phyloP scores from a whole-genome alignment of 257 asterid species.

The Solanum sitiens region DNA sequence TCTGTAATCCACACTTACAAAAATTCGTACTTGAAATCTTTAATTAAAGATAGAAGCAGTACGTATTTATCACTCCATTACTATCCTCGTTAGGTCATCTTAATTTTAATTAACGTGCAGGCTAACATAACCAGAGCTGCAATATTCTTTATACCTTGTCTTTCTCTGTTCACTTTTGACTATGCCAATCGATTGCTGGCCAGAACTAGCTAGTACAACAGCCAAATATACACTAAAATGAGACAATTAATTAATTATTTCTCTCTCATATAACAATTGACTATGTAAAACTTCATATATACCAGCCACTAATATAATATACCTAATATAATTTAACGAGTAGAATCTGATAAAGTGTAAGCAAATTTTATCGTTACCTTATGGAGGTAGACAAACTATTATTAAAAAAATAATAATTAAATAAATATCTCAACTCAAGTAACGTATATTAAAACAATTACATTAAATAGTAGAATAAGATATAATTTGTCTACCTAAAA shows the following conservation, averaged over 20 bases:
- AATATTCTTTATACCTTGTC: neutral
- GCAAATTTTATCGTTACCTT: rapidly evolving
- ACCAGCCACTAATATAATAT: neutral
- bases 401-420: rapidly evolving
- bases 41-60: too few species aligned
- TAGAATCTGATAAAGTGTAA: neutral
- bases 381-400: rapidly evolving
- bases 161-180: neutral
- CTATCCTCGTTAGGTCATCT: neutral
- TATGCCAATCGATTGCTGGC: neutral
- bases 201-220: neutral
- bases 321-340: rapidly evolving
- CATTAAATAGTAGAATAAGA: neutral
- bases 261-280: neutral
- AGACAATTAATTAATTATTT: neutral
- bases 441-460: neutral
- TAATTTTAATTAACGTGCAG: neutral
- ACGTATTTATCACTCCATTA: too few species aligned
- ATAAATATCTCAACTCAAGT: neutral
- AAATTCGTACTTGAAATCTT: too few species aligned
- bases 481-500: neutral
- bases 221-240: neutral
- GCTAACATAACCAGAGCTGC: neutral
- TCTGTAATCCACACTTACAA: too few species aligned
- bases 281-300: neutral